A percentile compares a stretch with the other conserved stretches of the same genome.
phyloP scores from a whole-genome alignment of 2,329 filamentous ascomycete genomes.

The Neobulgaria alba region DNA sequence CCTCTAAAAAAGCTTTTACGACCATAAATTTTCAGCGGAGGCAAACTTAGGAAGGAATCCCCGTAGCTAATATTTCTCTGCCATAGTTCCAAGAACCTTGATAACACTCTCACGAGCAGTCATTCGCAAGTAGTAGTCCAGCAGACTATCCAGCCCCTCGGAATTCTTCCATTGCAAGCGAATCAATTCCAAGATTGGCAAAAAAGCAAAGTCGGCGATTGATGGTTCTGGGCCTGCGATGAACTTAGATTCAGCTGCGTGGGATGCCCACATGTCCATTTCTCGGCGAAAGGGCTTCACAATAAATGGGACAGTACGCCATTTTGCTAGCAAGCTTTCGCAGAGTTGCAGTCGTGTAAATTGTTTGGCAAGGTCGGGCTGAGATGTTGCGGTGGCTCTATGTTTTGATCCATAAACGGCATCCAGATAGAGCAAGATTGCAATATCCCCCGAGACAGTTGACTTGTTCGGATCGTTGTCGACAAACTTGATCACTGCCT shows the following conservation, averaged over 20 bases:
- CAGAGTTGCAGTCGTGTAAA: constrained; percentile 22
- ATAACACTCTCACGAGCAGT: constrained; percentile 13
- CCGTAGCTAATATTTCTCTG: too few relatives aligned
- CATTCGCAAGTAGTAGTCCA: constrained; percentile 16
- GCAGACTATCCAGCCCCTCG: constrained; percentile 26
- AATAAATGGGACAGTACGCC: constrained; percentile 17
- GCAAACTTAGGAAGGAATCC: too few relatives aligned
- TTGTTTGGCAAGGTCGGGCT: constrained; percentile 20
- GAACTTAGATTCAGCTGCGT: constrained; percentile 28
- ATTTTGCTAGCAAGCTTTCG: constrained; percentile 16
- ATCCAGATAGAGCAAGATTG: constrained; percentile 54
- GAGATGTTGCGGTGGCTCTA: constrained; percentile 8
- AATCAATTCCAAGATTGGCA: constrained; percentile 45
- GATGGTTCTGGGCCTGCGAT: constrained; percentile 36
- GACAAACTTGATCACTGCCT: constrained; percentile 39
- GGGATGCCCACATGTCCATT: constrained; percentile 21
- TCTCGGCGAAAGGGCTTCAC: constrained; percentile 22
- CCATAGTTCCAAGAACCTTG: constrained; percentile 9
- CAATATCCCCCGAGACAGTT: constrained; percentile 39
- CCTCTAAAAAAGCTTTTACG: too few relatives aligned
- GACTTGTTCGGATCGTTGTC: constrained; percentile 45
- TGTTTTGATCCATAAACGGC: constrained; percentile 36
- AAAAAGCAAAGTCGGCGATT: constrained; percentile 48
- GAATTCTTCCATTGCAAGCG: constrained; percentile 29
- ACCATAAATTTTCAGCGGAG: too few relatives aligned